Evolutionary conservation across 805 yeast species (phyloP).

Genomic region (Wilhelminamyces savonicus): DNA sequence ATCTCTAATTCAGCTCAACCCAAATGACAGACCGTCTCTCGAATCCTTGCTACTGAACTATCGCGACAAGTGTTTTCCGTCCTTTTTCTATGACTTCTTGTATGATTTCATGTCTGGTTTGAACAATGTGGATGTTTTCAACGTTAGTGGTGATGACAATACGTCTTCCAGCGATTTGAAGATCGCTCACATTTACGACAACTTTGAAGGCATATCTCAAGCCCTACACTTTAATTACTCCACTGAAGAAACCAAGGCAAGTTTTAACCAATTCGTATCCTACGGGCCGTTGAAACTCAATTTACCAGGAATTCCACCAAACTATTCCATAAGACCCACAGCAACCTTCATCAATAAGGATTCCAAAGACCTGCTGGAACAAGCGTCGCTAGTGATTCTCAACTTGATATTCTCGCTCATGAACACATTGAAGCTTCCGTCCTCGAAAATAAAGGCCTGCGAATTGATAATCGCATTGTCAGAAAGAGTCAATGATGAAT

Average conservation of each 20-base stretch:
- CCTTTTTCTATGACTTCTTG: conserved; percentile 58
- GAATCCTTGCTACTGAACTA: conserved; percentile 45
- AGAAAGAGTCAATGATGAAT: conserved; percentile 73
- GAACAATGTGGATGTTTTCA: conserved; percentile 16
- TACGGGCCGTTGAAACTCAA: conserved; percentile 37
- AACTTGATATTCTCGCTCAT: conserved; percentile 53
- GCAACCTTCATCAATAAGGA: conserved; percentile 9
- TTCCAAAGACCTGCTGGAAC: conserved; percentile 21
- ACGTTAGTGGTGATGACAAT: conserved; percentile 9
- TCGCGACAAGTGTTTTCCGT: conserved; percentile 54
- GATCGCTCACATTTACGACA: conserved; percentile 52
- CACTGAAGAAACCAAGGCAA: conserved; percentile 1
- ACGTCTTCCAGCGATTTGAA: conserved; percentile 35
- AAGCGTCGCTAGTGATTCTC: conserved; percentile 52
- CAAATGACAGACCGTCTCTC: conserved; percentile 53
- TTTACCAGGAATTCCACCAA: conserved; percentile 44
- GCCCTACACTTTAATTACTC: conserved; percentile 18
- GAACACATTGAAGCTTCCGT: conserved; percentile 54
- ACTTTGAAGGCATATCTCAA: conserved; percentile 41
- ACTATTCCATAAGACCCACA: conserved; percentile 37
- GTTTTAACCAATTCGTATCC: background rate
- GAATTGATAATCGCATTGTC: conserved; percentile 72
- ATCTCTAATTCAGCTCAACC: conserved; percentile 61
- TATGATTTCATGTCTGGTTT: conserved; percentile 53
- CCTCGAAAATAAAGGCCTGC: conserved; percentile 61